Percentiles rank a stretch among this genome's conserved stretches.
phyloP scores from a whole-genome alignment of 1,284 basidiomycete species.

The Microbotryum scabiosae region DNA sequence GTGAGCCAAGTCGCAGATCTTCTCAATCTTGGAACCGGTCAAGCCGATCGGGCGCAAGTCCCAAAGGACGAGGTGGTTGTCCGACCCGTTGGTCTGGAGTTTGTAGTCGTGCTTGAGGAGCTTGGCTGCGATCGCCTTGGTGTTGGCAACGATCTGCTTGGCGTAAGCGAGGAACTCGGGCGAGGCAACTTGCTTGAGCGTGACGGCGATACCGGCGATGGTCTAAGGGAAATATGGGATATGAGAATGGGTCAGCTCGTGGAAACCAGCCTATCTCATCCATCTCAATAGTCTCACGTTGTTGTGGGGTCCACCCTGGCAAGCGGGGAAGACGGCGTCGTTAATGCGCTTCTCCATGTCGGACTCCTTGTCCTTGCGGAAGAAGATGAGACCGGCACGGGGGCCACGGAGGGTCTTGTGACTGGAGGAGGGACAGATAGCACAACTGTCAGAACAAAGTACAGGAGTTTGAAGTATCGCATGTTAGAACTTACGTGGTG shows the following conservation, averaged over 20 bases:
- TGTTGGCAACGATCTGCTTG: conserved; percentile 86
- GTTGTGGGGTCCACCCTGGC: conserved; percentile 99
- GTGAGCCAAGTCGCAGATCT: conserved; percentile 91
- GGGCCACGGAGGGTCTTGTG: conserved; percentile 99
- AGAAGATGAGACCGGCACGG: conserved; percentile 97
- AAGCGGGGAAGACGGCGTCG: conserved; percentile 98
- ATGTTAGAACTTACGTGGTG: conserved; percentile 69
- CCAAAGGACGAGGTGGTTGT: conserved; percentile 98
- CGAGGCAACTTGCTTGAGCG: conserved; percentile 86
- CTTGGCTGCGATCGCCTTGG: conserved; percentile 54
- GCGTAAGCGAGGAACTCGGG: conserved; percentile 91
- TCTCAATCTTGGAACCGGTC: conserved; percentile 97
- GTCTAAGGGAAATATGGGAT: conserved; percentile 48
- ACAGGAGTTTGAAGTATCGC: no score
- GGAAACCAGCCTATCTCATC: neutral
- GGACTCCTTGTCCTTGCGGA: conserved; percentile 79
- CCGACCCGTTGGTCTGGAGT: conserved; percentile 92
- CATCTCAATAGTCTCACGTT: conserved; percentile 53
- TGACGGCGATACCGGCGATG: conserved; percentile 89
- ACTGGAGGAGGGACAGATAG: conserved; percentile 43
- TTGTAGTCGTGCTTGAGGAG: conserved; percentile 70
- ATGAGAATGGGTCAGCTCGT: neutral
- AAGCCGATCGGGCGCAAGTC: conserved; percentile 90
- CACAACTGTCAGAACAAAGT: conserved; percentile 37
- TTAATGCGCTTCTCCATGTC: conserved; percentile 95